Evolutionary conservation across 805 yeast genomes (phyloP).

Genomic region (Kregervanrija fluxuum): DNA sequence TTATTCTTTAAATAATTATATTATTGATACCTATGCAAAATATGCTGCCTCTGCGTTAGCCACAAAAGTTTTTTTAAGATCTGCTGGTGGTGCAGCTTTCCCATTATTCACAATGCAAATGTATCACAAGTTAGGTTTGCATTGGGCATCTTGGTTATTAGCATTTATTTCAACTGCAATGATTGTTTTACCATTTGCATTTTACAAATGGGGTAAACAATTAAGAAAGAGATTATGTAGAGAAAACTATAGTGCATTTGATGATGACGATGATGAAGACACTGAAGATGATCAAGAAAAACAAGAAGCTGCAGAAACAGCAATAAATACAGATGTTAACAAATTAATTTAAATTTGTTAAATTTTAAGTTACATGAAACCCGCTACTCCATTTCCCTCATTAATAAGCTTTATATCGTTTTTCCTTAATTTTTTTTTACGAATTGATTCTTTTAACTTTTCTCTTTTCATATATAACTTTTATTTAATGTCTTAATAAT

Average conservation of each 20-base stretch:
- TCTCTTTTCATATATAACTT: no score
- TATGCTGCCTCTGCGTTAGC: constrained; percentile 78
- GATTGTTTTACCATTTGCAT: constrained; percentile 66
- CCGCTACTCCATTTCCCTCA: constrained; percentile 11
- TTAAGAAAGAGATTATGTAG: constrained; percentile 61
- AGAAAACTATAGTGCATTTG: constrained; percentile 46
- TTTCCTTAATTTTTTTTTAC: no score
- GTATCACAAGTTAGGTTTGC: constrained; percentile 66
- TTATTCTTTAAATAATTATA: constrained; percentile 65
- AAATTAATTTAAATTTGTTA: background rate
- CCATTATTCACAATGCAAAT: constrained; percentile 76
- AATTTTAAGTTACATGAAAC: background rate
- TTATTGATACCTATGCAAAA: constrained; percentile 82
- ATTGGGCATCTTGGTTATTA: constrained; percentile 76
- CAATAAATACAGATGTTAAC: no score
- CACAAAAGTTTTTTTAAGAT: constrained; percentile 71
- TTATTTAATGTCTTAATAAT: background rate
- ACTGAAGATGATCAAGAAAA: background rate
- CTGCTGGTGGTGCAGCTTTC: constrained; percentile 84
- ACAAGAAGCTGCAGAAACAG: no score
- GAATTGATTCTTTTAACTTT: no score
- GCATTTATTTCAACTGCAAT: constrained; percentile 74
- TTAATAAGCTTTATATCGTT: no score
- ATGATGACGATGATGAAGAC: constrained; percentile 13
- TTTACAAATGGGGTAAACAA: constrained; percentile 57